Base-by-base conservation (phyloP, 768 basidiomycete genomes). In the Gymnopilus dilepis region DNA sequence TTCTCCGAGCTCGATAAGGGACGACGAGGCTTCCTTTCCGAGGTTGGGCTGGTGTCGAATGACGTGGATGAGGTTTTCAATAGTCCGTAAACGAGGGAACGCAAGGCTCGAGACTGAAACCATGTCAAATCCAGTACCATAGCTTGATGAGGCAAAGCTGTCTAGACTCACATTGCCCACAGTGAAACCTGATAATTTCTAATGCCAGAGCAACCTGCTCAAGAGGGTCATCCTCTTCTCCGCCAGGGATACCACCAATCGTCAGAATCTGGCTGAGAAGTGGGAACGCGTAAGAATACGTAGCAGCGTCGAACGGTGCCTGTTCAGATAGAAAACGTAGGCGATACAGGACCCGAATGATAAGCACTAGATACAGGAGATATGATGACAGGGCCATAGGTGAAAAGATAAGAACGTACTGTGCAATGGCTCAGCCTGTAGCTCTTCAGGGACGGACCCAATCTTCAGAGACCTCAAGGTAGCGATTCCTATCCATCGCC, bases 301-400 rank as follows among this genome's bases (percentile, higher is more conserved):
- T 95, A 1, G 92, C 86, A 0, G 90, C 83, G 70, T 97, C 94
- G 53, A 98, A 89, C 0, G 94, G 86, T 0, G 84, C 76, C 64
- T 93, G 89, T 63, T 96, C 92, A 0, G 93, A 88, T 3, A 96
- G 78, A 60, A 84, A 90, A 19, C 92, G 87, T 0, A 99, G 73
- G 19, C 92, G 87, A 72, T 97, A 91, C 1, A 99, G 79, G 1
- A 99, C 88, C 26, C 97, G 91, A 47, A 92, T 78, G 24, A 96
- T 81, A 31, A 98, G 78, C 6, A 80, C 95, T 95, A 59, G 22
- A 42, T 31, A 33, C 37, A 67, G 33, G 51, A 45, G 2, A 54
- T 31, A 41, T 48, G n/a, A n/a, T n/a, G n/a, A n/a, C n/a, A n/a
- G n/a, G n/a, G n/a, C n/a, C n/a, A n/a, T 51, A 28, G 33, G 15